Conservation (phyloP, 495 filamentous ascomycete genomes). For the Xylaria sp. region DNA sequence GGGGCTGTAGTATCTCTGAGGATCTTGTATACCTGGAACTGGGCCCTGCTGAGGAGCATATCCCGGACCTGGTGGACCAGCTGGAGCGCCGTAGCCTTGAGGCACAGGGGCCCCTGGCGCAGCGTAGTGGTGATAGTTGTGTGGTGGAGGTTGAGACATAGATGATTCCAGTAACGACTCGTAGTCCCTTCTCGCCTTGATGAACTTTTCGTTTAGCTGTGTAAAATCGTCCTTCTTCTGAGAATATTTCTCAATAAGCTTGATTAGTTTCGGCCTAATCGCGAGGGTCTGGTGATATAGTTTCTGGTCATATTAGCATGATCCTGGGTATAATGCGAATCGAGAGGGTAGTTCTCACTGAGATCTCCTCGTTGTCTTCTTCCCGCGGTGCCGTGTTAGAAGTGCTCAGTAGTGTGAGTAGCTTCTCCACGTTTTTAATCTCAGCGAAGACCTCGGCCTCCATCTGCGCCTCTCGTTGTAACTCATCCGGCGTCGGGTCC, state of each 20-base stretch:
- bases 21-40: conserved; percentile 62
- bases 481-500: conserved; percentile 91
- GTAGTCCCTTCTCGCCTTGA: conserved; percentile 96
- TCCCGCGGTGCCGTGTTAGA: conserved; percentile 85
- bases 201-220: conserved; percentile 98
- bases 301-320: conserved; percentile 55
- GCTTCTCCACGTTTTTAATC: conserved; percentile 98
- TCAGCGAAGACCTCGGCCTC: conserved; percentile 97
- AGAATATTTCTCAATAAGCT: conserved; percentile 98
- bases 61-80: conserved; percentile 47
- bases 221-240: conserved; percentile 99
- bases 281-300: conserved; percentile 93
- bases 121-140: conserved; percentile 68
- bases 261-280: conserved; percentile 95
- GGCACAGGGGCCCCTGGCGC: conserved; percentile 62
- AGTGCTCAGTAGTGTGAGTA: conserved; percentile 93
- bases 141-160: conserved; percentile 86
- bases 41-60: conserved; percentile 58
- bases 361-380: conserved; percentile 92
- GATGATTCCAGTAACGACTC: conserved; percentile 94
- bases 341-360: conserved; percentile 53
- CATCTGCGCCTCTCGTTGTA: conserved; percentile 96
- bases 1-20: conserved; percentile 75
- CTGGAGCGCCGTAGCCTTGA: conserved; percentile 65
- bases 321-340: background rate